Percentiles rank a stretch among this genome's conserved stretches.
These are phyloP conservation scores for Heliophila coronopifolia DNA, from an alignment of 441 rosid species.

Conservation along the genomic window DNA sequence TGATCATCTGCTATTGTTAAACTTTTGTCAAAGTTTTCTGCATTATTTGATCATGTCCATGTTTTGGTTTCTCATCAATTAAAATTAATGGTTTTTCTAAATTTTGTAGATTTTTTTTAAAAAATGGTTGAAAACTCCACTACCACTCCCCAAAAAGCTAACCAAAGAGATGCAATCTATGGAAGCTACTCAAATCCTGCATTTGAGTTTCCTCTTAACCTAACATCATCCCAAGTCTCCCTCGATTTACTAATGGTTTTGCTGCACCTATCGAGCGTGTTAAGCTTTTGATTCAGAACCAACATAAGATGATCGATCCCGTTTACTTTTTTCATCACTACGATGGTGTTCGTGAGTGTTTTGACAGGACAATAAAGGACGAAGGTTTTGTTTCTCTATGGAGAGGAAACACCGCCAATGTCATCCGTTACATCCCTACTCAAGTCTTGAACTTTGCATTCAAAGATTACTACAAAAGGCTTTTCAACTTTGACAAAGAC, in stretches of 20 bases:
- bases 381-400: conserved; percentile 47
- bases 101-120: no score
- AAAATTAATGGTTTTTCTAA: no score
- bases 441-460: conserved; percentile 93
- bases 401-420: conserved; percentile 68
- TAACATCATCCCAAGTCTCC: conserved; percentile 32
- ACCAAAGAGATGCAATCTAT: conserved; percentile 34
- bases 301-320: conserved; percentile 53
- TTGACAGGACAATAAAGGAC: conserved; percentile 37
- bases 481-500: conserved; percentile 67
- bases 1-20: no score
- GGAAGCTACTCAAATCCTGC: conserved; percentile 53
- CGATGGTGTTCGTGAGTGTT: conserved; percentile 61
- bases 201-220: conserved; percentile 31
- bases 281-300: conserved; percentile 58
- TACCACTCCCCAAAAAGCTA: no score
- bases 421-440: conserved; percentile 61
- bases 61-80: no score
- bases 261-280: conserved; percentile 68
- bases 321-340: conserved; percentile 55
- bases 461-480: conserved; percentile 79
- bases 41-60: no score
- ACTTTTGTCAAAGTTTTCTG: no score
- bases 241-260: conserved; percentile 53
- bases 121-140: no score